Conservation (phyloP, 306 rosid species). For the Oemleria cerasiformis region DNA sequence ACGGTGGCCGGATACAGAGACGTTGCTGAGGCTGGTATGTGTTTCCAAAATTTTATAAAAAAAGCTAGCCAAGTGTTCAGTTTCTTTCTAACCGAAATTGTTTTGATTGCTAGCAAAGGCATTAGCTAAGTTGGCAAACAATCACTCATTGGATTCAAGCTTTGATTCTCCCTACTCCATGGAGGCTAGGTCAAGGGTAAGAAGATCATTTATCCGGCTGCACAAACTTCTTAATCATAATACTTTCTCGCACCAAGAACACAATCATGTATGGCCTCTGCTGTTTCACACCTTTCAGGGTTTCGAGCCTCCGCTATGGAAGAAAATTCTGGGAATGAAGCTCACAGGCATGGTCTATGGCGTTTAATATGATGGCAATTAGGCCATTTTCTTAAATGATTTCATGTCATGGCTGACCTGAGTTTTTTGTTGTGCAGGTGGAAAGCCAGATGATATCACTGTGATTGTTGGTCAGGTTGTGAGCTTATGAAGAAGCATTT, state of each 20-base stretch:
- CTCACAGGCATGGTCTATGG: conserved; percentile 57
- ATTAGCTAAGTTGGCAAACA: conserved; percentile 80
- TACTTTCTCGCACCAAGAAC: background rate
- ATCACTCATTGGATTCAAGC: conserved; percentile 65
- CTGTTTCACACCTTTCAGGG: conserved; percentile 49
- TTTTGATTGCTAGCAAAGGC: conserved; percentile 79
- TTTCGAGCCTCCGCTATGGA: conserved; percentile 77
- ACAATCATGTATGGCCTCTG: background rate
- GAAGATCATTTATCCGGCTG: conserved; percentile 5
- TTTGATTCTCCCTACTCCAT: conserved; percentile 85
- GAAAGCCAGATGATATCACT: conserved; percentile 86
- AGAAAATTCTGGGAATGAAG: conserved; percentile 84
- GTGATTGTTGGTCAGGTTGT: conserved; percentile 74
- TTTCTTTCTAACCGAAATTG: conserved; percentile 19
- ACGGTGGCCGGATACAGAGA: conserved; percentile 41
- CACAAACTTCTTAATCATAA: background rate
- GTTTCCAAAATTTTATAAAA: conserved; percentile 10
- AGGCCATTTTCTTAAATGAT: background rate
- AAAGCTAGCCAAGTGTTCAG: background rate
- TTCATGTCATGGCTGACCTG: conserved; percentile 12
- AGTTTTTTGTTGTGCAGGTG: conserved; percentile 48
- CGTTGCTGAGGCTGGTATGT: conserved; percentile 74
- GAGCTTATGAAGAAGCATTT: conserved; percentile 46
- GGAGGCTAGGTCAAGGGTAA: conserved; percentile 85
- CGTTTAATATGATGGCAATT: background rate